Base-by-base conservation (phyloP, 2,329 filamentous ascomycete species). In the Fusarium floridanum region DNA sequence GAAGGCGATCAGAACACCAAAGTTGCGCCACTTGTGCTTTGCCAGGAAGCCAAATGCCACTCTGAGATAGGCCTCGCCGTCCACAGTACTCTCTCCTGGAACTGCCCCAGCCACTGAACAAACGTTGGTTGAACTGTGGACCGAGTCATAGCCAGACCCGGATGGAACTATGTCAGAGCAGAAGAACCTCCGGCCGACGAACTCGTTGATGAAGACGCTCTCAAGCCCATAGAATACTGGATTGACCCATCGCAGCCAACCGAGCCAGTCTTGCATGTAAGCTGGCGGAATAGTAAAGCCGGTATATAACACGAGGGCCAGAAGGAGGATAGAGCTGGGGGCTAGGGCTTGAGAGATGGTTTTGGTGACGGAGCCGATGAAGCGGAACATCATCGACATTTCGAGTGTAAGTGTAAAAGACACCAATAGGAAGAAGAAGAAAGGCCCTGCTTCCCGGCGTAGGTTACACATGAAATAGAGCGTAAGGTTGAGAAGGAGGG, bases 391-490 rank as follows among this genome's bases (percentile, higher is more conserved):
- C 86, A 91, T 91, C 29, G 89, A 91, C 90, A 92, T 92, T 62
- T 87, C 86, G 72, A 93, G 78, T 0, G 89, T 91, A 9, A 88
- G 86, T 48, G 86, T 80, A 76, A 92, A 85, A 7, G 85, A 83
- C 16, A 88, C 78, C 2, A 88, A 72, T 2, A 85, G 77, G 71
- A 85, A 88, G 71, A 83, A 86, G 78, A 88, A 88, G 77, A 87
- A 88, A 4, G 82, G 79, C 0, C 84, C 85, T 0, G 91, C 68
- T 86, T 87, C 61, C 89, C 82, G 82, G 91, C 89, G 16, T 88
- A 93, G 5, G 87, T 91, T 88, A 0, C 89, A 88, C 88, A 93
- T 89, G 80, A 93, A 93, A 81, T 93, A 93, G 1, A 93, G 80
- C 0, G 88, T 71, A 0, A 65, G 65, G 9, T 77, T 79, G 55